These are phyloP conservation scores for Emmonsia crescens DNA, from an alignment of 2,329 filamentous ascomycete species.

Conservation along the genomic window DNA sequence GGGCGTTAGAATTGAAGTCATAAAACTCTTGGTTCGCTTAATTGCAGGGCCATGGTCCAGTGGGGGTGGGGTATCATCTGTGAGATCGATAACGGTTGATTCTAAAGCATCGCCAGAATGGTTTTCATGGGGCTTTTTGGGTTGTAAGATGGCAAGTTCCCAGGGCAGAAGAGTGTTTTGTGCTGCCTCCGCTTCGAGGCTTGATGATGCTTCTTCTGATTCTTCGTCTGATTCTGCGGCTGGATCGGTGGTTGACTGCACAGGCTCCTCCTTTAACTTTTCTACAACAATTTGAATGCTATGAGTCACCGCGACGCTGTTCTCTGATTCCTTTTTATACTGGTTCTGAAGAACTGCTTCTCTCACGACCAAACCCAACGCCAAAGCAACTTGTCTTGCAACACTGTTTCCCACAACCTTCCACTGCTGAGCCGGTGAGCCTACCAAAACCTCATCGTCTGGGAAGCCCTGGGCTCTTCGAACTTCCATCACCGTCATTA, in stretches of 20 bases:
- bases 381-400: slow-evolving; percentile 55
- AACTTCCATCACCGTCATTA: slow-evolving; percentile 55
- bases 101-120: background rate
- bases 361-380: slow-evolving; percentile 53
- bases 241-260: background rate
- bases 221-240: background rate
- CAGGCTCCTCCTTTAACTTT: background rate
- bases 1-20: background rate
- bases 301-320: background rate
- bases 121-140: background rate
- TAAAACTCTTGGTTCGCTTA: background rate
- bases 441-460: slow-evolving; percentile 60
- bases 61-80: background rate
- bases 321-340: background rate
- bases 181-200: background rate
- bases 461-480: slow-evolving; percentile 59
- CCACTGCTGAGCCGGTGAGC: slow-evolving; percentile 45
- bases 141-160: background rate
- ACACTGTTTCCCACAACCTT: slow-evolving; percentile 69
- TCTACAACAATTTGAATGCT: background rate
- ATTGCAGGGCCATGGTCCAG: background rate
- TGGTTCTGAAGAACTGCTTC: slow-evolving; percentile 40
- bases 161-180: background rate
- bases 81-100: background rate
- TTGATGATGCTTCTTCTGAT: background rate